phyloP scores from a whole-genome alignment of 805 yeast genomes.

The Brettanomyces sp. region DNA sequence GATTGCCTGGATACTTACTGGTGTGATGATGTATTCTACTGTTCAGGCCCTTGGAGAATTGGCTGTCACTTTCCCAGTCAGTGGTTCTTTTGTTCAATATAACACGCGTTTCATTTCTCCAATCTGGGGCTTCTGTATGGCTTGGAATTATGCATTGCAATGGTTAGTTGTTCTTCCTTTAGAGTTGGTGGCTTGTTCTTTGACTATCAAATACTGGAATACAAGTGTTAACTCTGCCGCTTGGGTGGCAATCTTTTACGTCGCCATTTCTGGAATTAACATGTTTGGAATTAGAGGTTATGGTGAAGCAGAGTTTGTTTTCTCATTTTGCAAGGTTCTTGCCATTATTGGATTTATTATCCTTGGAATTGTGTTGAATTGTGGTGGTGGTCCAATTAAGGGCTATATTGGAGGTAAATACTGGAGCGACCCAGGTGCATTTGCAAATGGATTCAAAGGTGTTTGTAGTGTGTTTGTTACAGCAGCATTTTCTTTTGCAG shows the following conservation, averaged over 20 bases:
- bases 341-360: conserved; percentile 50
- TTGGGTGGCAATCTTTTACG: conserved; percentile 44
- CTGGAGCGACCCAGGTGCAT: conserved; percentile 53
- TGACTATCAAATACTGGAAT: conserved; percentile 40
- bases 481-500: conserved; percentile 53
- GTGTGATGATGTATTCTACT: conserved; percentile 48
- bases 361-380: conserved; percentile 39
- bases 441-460: conserved; percentile 43
- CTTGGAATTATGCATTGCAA: conserved; percentile 44
- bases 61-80: conserved; percentile 49
- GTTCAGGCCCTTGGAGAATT: conserved; percentile 57
- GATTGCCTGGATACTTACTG: conserved; percentile 46
- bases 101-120: conserved; percentile 48
- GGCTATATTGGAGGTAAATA: conserved; percentile 48
- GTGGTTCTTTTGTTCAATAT: conserved; percentile 48
- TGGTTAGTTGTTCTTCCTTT: conserved; percentile 44
- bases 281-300: conserved; percentile 53
- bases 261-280: conserved; percentile 38
- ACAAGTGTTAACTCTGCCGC: conserved; percentile 36
- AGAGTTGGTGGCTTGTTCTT: conserved; percentile 44
- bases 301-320: conserved; percentile 55
- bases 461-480: conserved; percentile 53
- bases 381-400: conserved; percentile 55
- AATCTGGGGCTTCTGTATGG: conserved; percentile 50
- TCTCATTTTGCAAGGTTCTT: conserved; percentile 42